These are phyloP conservation scores for Oryza glaberrima DNA, from an alignment of 176 grass and related monocot species.

Conservation along the genomic window DNA sequence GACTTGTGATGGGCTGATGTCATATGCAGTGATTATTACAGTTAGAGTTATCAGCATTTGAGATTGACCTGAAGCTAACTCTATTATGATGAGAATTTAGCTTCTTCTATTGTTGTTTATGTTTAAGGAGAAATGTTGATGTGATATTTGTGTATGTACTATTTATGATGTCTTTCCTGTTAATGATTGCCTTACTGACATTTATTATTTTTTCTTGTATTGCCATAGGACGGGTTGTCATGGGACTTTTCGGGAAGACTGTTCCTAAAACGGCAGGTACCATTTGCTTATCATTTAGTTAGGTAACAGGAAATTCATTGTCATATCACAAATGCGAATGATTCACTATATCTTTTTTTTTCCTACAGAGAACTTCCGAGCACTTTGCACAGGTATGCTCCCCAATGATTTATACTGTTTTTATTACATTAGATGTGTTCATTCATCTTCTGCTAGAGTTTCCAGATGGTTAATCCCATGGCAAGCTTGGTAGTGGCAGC, in stretches of 20 bases:
- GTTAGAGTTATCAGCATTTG: not conserved
- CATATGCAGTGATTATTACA: not conserved
- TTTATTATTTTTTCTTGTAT: conserved; percentile 33
- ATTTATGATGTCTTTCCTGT: not conserved
- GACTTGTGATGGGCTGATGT: not conserved
- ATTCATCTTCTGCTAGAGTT: not conserved
- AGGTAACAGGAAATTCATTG: not conserved
- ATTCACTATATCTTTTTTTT: not conserved
- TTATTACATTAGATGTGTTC: not conserved
- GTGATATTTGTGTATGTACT: not conserved
- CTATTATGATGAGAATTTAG: not conserved
- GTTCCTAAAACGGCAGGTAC: conserved; percentile 98
- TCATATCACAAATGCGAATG: conserved; percentile 12
- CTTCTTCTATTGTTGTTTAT: not conserved
- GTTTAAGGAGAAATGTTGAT: not conserved
- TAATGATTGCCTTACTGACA: not conserved
- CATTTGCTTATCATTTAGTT: not conserved
- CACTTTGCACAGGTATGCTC: conserved; percentile 90
- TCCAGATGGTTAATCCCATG: not conserved
- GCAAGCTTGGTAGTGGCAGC: not conserved
- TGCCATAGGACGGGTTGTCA: conserved; percentile 85
- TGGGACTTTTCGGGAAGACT: conserved; percentile 92
- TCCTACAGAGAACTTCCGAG: conserved; percentile 87
- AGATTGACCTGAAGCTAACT: not conserved
- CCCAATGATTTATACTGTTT: not conserved